Evolutionary conservation across 371 early-diverging fungal genomes (phyloP).

Genomic region (Batrachochytrium dendrobatidis): DNA sequence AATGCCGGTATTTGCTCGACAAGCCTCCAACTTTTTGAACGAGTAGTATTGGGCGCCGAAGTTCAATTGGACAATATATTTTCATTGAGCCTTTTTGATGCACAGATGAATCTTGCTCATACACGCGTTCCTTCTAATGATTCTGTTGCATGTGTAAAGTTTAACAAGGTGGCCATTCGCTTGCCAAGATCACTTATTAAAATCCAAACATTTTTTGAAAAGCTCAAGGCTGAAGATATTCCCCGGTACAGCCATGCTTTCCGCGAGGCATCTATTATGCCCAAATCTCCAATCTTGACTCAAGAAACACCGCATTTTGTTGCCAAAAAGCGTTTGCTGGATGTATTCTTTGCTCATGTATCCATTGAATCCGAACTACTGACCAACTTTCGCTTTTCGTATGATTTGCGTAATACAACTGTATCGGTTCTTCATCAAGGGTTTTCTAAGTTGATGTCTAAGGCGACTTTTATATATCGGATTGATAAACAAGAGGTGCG

Average conservation of each 20-base stretch:
- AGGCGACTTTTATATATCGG: not conserved
- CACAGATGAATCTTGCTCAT: not conserved
- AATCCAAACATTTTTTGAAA: conserved; percentile 69
- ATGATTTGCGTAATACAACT: conserved; percentile 51
- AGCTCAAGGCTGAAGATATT: conserved; percentile 67
- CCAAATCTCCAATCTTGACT: not conserved
- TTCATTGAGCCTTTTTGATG: not conserved
- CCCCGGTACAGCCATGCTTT: conserved; percentile 63
- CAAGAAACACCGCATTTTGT: not conserved
- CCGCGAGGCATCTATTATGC: not conserved
- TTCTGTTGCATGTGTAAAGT: conserved; percentile 25
- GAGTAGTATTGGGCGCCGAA: not conserved
- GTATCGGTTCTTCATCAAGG: conserved; percentile 6
- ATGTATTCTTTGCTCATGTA: conserved; percentile 54
- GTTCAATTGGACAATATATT: too few species aligned
- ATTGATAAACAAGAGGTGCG: not conserved
- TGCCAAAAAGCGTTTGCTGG: not conserved
- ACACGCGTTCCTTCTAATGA: not conserved
- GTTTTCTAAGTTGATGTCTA: conserved; percentile 22
- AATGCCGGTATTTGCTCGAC: not conserved
- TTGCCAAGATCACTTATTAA: conserved; percentile 69
- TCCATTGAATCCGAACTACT: conserved; percentile 56
- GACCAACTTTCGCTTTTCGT: conserved; percentile 57
- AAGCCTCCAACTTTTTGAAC: not conserved
- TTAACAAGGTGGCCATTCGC: conserved; percentile 47